These are phyloP conservation scores for Candida andamanensis DNA, from an alignment of 805 yeast species.

Conservation along the genomic window DNA sequence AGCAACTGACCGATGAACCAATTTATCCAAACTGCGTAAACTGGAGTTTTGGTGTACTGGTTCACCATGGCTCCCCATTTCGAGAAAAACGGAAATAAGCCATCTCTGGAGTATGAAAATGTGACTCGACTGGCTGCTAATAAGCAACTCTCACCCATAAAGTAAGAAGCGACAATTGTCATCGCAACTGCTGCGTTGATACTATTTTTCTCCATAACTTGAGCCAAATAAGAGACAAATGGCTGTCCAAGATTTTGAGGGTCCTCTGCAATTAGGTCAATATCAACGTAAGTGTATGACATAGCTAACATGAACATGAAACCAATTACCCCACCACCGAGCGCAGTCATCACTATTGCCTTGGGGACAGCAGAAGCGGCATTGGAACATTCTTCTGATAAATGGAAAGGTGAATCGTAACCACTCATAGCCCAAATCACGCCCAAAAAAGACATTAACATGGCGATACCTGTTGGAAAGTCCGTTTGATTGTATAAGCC, in stretches of 20 bases:
- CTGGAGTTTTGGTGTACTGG: constrained; percentile 52
- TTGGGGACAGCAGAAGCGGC: constrained; percentile 62
- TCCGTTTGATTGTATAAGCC: constrained; percentile 52
- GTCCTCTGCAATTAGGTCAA: constrained; percentile 42
- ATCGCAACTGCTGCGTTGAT: constrained; percentile 33
- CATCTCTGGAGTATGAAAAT: constrained; percentile 65
- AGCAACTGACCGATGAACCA: constrained; percentile 50
- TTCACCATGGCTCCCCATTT: constrained; percentile 46
- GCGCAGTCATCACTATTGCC: constrained; percentile 57
- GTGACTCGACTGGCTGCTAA: constrained; percentile 64
- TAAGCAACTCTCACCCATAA: constrained; percentile 45
- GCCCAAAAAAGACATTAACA: constrained; percentile 54
- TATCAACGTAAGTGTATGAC: constrained; percentile 54
- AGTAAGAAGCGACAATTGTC: constrained; percentile 36
- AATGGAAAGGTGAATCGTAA: constrained; percentile 69
- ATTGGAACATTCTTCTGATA: constrained; percentile 67
- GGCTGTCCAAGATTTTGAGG: constrained; percentile 54
- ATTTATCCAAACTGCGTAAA: constrained; percentile 60
- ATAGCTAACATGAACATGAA: constrained; percentile 55
- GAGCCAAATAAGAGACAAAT: constrained; percentile 49
- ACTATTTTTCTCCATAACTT: constrained; percentile 38
- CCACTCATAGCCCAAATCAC: constrained; percentile 72
- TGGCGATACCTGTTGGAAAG: constrained; percentile 58
- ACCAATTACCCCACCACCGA: constrained; percentile 52
- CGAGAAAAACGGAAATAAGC: constrained; percentile 55